Evolutionary conservation across 2,329 filamentous ascomycete species (phyloP), one percentile per base, ranked within the genome.

Genomic region (Alternaria solani): DNA sequence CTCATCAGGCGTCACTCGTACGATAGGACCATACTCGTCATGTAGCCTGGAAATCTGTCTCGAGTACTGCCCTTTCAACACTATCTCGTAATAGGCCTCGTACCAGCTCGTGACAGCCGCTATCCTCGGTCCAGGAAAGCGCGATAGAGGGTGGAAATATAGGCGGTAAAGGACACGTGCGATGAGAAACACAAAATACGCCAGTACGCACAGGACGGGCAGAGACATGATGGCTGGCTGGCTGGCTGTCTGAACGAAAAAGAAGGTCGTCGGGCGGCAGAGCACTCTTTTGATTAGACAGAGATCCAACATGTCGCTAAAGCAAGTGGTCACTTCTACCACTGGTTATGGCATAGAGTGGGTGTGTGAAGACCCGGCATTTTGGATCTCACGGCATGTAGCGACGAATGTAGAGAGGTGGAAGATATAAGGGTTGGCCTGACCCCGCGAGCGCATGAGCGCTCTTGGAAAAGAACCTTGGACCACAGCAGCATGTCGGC

Each of bases 71-170:
- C 75, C 75, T 30, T 66, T 70, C 23, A 68, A 57, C 14, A 72
- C 56, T 26, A 78, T 73, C 51, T 78, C 75, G 46, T 67, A 77
- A 62, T 77, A 78, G 28, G 72, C 75, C 52, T 78, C 75, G 51
- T 77, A 78, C 70, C 69, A 76, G 23, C 63, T 70, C 20, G 74
- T 72, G 12, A 71, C 61, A 8, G 75, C 75, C 11, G 75, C 75
- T 14, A 72, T 52, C 30, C 53, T 68, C 1, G 82, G 82, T 2
- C 82, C 83, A 2, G 82, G 82, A 62, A 79, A 82, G 43, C 76
- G 77, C 43, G 77, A 70, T 2, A 84, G 73, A 1, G 82, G 82
- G 47, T 83, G 81, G 44, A 83, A 74, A 67, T 76, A 81, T 20
- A 81, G 71, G 56, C 76, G 75, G 64, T 82, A 80, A 55, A 81